These are phyloP conservation scores for Kockiozyma suomiensis DNA, from an alignment of 805 yeast genomes.

Conservation along the genomic window DNA sequence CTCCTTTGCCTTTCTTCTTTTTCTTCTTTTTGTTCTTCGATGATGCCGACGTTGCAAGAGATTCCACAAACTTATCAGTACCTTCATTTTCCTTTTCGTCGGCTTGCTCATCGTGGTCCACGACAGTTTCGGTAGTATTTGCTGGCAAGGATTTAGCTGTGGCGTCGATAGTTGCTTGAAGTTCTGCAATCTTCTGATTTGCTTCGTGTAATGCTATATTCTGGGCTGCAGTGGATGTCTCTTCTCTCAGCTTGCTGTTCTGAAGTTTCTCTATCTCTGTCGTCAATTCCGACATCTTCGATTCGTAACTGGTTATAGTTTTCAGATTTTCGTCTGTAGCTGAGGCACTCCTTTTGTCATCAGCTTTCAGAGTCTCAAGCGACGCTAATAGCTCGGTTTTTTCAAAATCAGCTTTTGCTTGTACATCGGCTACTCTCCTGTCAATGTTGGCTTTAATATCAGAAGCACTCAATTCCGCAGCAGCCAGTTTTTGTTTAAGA, in stretches of 20 bases:
- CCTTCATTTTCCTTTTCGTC: background rate
- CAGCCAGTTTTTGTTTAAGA: conserved; percentile 1
- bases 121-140: background rate
- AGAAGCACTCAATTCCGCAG: background rate
- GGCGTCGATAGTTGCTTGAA: conserved; percentile 8
- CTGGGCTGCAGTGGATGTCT: background rate
- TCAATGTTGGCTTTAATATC: background rate
- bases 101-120: background rate
- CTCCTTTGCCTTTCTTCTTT: conserved; percentile 37
- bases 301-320: background rate
- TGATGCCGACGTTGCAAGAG: background rate
- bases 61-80: background rate
- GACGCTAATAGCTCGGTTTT: conserved; percentile 31
- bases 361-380: conserved; percentile 2
- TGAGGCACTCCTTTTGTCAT: background rate
- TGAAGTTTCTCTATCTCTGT: conserved; percentile 25
- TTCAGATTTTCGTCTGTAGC: background rate
- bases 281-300: conserved; percentile 25
- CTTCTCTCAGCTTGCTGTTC: background rate
- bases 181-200: conserved; percentile 11
- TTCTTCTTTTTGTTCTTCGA: conserved; percentile 40
- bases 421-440: conserved; percentile 3
- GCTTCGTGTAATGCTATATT: conserved; percentile 10
- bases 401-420: conserved; percentile 18
- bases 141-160: background rate